These are phyloP conservation scores for Trichopus zeylanicus DNA, from an alignment of 116 monocot genomes.

Conservation along the genomic window DNA sequence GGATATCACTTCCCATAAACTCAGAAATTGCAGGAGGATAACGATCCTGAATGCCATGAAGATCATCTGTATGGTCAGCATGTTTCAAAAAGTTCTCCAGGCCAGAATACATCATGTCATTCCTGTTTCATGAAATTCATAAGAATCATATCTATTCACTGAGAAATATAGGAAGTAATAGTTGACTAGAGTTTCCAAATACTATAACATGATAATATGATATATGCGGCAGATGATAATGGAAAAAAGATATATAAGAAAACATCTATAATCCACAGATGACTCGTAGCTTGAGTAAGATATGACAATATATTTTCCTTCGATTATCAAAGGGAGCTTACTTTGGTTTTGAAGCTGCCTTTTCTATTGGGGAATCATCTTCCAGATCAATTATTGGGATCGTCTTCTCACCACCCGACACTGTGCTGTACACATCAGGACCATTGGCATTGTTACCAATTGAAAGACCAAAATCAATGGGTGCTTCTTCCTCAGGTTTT, in stretches of 20 bases:
- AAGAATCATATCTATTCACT: no score
- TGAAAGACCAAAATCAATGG: conserved; percentile 35
- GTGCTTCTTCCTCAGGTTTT: conserved; percentile 15
- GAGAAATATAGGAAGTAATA: no score
- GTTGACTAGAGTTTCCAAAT: no score
- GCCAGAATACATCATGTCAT: conserved; percentile 35
- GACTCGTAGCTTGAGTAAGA: not conserved
- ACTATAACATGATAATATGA: no score
- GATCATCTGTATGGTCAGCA: conserved; percentile 34
- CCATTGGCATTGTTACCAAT: conserved; percentile 22
- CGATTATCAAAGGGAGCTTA: not conserved
- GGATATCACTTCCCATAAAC: conserved; percentile 57
- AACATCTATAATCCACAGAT: no score
- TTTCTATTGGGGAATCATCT: conserved; percentile 37
- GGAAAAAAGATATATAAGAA: not conserved
- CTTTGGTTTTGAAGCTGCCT: conserved; percentile 4
- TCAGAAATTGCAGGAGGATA: conserved; percentile 55
- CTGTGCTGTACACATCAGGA: conserved; percentile 13
- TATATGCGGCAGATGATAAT: not conserved
- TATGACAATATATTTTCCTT: not conserved
- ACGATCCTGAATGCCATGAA: conserved; percentile 54
- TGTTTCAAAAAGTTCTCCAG: conserved; percentile 50
- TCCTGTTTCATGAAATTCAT: conserved; percentile 23
- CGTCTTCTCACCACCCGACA: conserved; percentile 29
- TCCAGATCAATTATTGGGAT: conserved; percentile 56